Base-by-base conservation (phyloP, 2,329 filamentous ascomycete species). In the Celoporthe dispersa region DNA sequence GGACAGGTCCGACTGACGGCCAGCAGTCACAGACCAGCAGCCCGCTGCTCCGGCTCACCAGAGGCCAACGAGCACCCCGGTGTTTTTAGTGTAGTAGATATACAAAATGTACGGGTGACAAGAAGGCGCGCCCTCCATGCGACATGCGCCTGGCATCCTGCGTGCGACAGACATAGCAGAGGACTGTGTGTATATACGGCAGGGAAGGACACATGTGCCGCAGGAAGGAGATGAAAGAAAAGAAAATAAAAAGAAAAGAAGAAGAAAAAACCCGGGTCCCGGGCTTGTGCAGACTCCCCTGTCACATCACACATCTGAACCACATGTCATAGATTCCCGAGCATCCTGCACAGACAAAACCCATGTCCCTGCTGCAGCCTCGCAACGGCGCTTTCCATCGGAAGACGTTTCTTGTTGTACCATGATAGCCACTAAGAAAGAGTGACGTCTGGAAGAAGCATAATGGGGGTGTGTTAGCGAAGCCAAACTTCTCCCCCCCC, bases 1-100 rank as follows among this genome's bases (percentile, higher is more conserved):
- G 28, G 66, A 65, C n/a, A 61, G 67, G 28, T 48, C 39, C 12
- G 28, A 64, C 19, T 5, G 31, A 60, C 37, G 57, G n/a, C 5
- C 33, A 39, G 16, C 19, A 25, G 9, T 6, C 4, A 37, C 19
- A 19, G 11, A 14, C 39, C 31, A n/a, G 19, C 22, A 22, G 16
- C n/a, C 33, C n/a, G 33, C 35, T 37, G 6, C 59, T 61, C 19
- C 33, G 7, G 25, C 4, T 11, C 33, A n/a, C 33, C 35, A 19
- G 48, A n/a, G 22, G 3, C 25, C 7, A 8, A n/a, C 14, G 31
- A 61, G 33, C n/a, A 35, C n/a, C 9, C 16, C 9, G 19, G 57
- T n/a, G 57, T 61, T n/a, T n/a, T n/a, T 25, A n/a, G 19, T 14
- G 8, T 35, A 19, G 22, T 59, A 31, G 55, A 59, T 35, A 14